Conservation (phyloP, 768 basidiomycete genomes). For the Filobasidium floriforme region DNA sequence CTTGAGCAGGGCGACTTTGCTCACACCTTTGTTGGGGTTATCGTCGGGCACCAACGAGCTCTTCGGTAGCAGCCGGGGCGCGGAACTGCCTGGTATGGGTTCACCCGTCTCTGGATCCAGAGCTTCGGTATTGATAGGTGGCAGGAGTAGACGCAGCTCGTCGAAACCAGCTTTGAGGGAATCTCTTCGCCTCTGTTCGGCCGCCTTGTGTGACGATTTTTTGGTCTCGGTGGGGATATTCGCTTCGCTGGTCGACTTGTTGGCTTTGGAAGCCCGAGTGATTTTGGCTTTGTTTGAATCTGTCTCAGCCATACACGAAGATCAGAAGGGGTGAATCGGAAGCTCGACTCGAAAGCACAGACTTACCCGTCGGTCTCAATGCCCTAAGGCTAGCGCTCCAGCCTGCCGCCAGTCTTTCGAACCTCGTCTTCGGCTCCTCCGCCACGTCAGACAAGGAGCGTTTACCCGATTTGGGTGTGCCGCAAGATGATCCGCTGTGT, state of each 20-base stretch:
- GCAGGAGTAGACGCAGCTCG: slow-evolving; percentile 57
- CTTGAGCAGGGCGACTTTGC: slow-evolving; percentile 82
- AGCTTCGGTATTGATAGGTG: slow-evolving; percentile 65
- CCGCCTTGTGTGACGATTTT: slow-evolving; percentile 64
- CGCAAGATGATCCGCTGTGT: background rate
- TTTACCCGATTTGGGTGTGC: slow-evolving; percentile 3
- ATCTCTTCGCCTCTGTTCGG: slow-evolving; percentile 94
- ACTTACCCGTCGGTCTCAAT: slow-evolving; percentile 13
- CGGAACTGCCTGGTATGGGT: slow-evolving; percentile 78
- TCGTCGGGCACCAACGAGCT: slow-evolving; percentile 57
- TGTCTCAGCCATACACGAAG: background rate
- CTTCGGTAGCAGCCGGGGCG: slow-evolving; percentile 81
- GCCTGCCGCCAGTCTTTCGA: background rate
- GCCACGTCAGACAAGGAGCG: background rate
- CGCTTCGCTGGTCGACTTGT: slow-evolving; percentile 26
- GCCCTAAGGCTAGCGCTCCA: slow-evolving; percentile 11
- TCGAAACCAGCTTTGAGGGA: slow-evolving; percentile 83
- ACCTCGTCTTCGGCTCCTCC: background rate
- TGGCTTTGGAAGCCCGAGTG: background rate
- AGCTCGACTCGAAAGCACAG: slow-evolving; percentile 23
- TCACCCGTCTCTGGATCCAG: slow-evolving; percentile 65
- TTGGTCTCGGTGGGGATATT: slow-evolving; percentile 38
- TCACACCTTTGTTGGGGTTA: slow-evolving; percentile 90
- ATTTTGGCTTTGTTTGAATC: background rate
- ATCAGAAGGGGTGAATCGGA: background rate